Evolutionary conservation across 2,329 filamentous ascomycete genomes (phyloP), one percentile per base, ranked within the genome.

Genomic region (Cladophialophora immunda): DNA sequence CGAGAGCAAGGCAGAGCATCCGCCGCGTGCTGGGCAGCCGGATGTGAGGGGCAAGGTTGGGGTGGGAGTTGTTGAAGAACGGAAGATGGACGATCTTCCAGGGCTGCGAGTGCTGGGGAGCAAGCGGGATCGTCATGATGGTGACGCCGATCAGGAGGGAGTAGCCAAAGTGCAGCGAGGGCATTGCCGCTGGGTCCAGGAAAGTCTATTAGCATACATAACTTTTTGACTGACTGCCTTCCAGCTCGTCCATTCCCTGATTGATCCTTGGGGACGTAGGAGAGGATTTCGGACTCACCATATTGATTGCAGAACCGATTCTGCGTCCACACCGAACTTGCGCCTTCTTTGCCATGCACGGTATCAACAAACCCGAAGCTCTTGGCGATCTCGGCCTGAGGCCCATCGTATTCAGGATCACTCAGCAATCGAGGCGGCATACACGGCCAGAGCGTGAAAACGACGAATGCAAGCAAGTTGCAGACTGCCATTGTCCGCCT

Each of bases 281-380:
- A 50, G 27, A 17, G 32, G 34, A 25, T 11, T 45, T 22, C 52
- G 25, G 57, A 54, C 56, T 38, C 74, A 84, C 88, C 89, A 76
- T 92, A 92, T 78, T 92, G 90, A 75, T 92, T 92, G 78, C 89
- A 92, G 77, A 92, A 92, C 68, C 83, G 85, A 78, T 92, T 92
- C 57, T 88, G 85, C 0, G 89, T 91, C 89, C 89, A 92, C 0
- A 92, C 87, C 70, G 87, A 90, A 74, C 87, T 87, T 69, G 88
- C 86, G 53, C 87, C 87, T 29, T 82, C 81, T 15, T 77, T 77
- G 11, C 85, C 83, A 74, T 87, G 86, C 15, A 88, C 85, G 0
- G 86, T 88, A 70, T 88, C 86, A 11, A 87, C 81, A 72, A 88
- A 87, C 7, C 85, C 84, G 75, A 81, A 87, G 70, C 84, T 86